Evolutionary conservation across 306 rosid species (phyloP).

Genomic region (Carpinus viminea): DNA sequence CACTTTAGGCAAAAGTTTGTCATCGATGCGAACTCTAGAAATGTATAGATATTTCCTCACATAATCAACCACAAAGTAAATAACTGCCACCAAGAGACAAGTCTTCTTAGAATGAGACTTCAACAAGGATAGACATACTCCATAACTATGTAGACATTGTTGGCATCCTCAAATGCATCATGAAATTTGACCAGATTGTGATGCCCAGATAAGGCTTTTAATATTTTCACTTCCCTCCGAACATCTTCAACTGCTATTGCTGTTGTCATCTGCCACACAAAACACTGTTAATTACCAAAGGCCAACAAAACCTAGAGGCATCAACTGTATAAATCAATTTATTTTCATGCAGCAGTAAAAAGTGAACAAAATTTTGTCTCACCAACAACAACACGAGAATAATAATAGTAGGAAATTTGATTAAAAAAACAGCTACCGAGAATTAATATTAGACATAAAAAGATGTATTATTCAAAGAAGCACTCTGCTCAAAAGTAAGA

Average conservation of each 20-base stretch:
- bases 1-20: not conserved
- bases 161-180: conserved; percentile 82
- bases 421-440: not conserved
- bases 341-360: not conserved
- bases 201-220: conserved; percentile 92
- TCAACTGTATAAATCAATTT: conserved; percentile 1
- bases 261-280: conserved; percentile 77
- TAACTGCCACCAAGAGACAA: not conserved
- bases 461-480: not conserved
- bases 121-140: conserved; percentile 58
- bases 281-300: conserved; percentile 24
- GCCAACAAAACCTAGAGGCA: not conserved
- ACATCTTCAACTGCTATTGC: conserved; percentile 95
- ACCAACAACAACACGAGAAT: not conserved
- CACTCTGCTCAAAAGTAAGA: not conserved
- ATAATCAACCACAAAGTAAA: conserved; percentile 5
- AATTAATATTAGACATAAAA: not conserved
- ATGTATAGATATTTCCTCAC: not conserved
- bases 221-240: conserved; percentile 92
- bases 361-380: not conserved
- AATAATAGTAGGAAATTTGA: not conserved
- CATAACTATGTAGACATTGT: conserved; percentile 92
- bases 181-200: conserved; percentile 80
- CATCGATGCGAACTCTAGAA: not conserved
- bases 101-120: not conserved